Conservation (phyloP, 192 early-diverging fungal genomes). For the Coemansia aciculifera region DNA sequence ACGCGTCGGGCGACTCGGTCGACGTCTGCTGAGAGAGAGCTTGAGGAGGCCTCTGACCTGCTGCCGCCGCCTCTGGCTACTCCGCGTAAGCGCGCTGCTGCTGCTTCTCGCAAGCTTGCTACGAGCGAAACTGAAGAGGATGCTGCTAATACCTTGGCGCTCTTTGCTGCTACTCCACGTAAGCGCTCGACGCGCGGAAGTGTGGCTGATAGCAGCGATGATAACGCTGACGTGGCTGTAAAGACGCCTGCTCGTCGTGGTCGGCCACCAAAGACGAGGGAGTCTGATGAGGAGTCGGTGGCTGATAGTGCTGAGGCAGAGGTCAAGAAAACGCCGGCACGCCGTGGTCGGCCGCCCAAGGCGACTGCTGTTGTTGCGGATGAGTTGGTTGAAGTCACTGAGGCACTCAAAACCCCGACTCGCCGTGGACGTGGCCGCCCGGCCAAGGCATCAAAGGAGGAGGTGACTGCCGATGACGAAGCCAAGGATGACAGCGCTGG, state of each 20-base stretch:
- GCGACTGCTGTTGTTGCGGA: not conserved
- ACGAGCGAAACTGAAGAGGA: not conserved
- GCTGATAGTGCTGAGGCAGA: conserved; percentile 4
- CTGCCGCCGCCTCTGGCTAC: conserved; percentile 10
- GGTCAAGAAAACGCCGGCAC: conserved; percentile 5
- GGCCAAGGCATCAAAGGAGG: not conserved
- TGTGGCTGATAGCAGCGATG: conserved; percentile 5
- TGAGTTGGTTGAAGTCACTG: conserved; percentile 7
- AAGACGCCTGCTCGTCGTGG: conserved; percentile 17
- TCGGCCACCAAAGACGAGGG: conserved; percentile 5
- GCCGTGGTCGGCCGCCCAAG: conserved; percentile 13
- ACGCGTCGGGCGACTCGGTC: conserved; percentile 8
- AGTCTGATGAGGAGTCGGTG: not conserved
- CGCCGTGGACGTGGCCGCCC: not conserved
- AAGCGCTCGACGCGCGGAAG: conserved; percentile 15
- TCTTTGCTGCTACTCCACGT: conserved; percentile 21
- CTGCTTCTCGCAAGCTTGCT: not conserved
- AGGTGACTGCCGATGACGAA: not conserved
- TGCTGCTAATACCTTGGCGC: not conserved
- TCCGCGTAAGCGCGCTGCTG: conserved; percentile 20
- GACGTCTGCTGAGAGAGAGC: conserved; percentile 5
- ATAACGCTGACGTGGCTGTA: not conserved
- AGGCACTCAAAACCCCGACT: conserved; percentile 6
- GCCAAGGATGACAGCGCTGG: not conserved
- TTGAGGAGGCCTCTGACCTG: not conserved